These are phyloP conservation scores for Cladophialophora psammophila DNA, from an alignment of 2,329 filamentous ascomycete genomes.

Conservation along the genomic window DNA sequence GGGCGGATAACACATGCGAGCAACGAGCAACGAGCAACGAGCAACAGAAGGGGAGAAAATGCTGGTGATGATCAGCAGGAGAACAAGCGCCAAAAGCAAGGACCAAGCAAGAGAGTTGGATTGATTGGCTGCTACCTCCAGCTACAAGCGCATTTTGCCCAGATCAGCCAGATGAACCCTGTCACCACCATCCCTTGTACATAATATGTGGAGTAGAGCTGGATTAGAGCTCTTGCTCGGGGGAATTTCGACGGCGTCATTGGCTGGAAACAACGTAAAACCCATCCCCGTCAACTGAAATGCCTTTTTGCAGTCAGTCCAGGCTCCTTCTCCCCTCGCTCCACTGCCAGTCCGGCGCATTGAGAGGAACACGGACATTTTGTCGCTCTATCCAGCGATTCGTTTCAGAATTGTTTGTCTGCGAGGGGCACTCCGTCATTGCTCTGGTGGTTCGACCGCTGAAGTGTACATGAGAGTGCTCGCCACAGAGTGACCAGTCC, in stretches of 20 bases:
- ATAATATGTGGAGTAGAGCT: no score
- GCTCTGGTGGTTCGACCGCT: background rate
- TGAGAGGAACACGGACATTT: no score
- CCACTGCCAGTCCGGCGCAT: no score
- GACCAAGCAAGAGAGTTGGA: background rate
- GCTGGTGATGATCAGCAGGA: background rate
- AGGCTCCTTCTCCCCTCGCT: background rate
- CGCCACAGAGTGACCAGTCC: background rate
- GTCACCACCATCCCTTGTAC: no score
- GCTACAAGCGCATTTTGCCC: background rate
- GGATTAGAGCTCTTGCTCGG: background rate
- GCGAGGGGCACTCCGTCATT: no score
- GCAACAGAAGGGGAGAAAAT: background rate
- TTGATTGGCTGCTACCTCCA: conserved; percentile 4
- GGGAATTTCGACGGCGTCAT: background rate
- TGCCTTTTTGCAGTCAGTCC: background rate
- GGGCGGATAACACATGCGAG: conserved; percentile 4
- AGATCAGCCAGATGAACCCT: background rate
- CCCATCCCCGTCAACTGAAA: background rate
- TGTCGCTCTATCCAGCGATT: no score
- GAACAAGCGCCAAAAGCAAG: background rate
- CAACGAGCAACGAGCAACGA: background rate
- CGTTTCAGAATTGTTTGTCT: no score
- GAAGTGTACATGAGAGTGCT: background rate
- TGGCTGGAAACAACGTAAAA: conserved; percentile 2